These are phyloP conservation scores for Tuber magnatum DNA, from an alignment of 495 filamentous ascomycete genomes.

Conservation along the genomic window DNA sequence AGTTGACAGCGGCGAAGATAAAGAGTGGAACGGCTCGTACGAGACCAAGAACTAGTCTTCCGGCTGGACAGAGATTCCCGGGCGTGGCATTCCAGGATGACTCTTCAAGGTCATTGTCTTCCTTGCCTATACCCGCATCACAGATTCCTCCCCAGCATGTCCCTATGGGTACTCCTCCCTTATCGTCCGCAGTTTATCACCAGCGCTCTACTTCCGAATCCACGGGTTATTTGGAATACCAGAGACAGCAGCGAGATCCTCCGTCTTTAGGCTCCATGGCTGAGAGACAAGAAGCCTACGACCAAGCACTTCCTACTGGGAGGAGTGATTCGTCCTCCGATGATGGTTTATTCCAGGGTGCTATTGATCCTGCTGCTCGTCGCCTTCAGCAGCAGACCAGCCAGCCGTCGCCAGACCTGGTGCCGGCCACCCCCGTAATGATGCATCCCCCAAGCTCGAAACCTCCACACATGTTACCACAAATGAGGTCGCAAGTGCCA, in stretches of 20 bases:
- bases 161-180: constrained; percentile 37
- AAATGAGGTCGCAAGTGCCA: constrained; percentile 7
- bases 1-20: constrained; percentile 67
- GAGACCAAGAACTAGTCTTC: constrained; percentile 57
- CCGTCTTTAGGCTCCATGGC: constrained; percentile 33
- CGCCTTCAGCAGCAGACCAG: constrained; percentile 36
- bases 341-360: constrained; percentile 36
- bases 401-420: constrained; percentile 26
- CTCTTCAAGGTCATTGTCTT: constrained; percentile 51
- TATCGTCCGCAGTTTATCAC: constrained; percentile 46
- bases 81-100: constrained; percentile 56
- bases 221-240: constrained; percentile 39
- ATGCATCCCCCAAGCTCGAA: constrained; percentile 36
- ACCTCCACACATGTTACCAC: constrained; percentile 30
- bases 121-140: constrained; percentile 20
- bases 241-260: constrained; percentile 19
- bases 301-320: constrained; percentile 16
- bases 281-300: constrained; percentile 23
- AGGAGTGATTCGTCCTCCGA: constrained; percentile 38
- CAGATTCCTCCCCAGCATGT: constrained; percentile 40
- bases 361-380: constrained; percentile 37
- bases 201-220: constrained; percentile 54
- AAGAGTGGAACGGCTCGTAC: constrained; percentile 38
- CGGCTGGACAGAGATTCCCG: constrained; percentile 39
- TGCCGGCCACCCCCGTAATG: constrained; percentile 36